Percentiles rank a stretch among this genome's conserved stretches.
Evolutionary conservation across 192 early-diverging fungal genomes (phyloP).

Genomic region (Allomyces macrogynus): DNA sequence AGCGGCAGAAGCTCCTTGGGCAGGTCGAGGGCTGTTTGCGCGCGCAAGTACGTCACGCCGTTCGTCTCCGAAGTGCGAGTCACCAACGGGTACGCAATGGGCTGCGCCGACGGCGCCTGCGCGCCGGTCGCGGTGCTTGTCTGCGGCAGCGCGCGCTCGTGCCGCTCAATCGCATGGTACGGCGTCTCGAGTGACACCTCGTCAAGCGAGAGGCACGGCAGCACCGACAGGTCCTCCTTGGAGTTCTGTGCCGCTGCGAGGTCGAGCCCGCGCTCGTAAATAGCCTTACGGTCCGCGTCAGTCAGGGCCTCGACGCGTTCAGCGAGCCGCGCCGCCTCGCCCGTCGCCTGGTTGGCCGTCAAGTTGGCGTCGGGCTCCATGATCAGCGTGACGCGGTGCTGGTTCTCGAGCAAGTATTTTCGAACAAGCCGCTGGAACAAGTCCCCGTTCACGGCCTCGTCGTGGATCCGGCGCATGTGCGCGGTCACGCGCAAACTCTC

Average conservation of each 20-base stretch:
- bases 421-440: constrained; percentile 58
- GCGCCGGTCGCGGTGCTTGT: too few relatives aligned
- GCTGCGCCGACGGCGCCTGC: not conserved
- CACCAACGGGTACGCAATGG: constrained; percentile 37
- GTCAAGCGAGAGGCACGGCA: constrained; percentile 63
- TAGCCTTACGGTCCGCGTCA: constrained; percentile 28
- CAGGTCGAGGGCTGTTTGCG: not conserved
- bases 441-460: constrained; percentile 25
- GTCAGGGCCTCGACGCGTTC: constrained; percentile 37
- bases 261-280: constrained; percentile 43
- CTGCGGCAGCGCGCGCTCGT: too few relatives aligned
- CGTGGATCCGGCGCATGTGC: constrained; percentile 47
- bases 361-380: constrained; percentile 64
- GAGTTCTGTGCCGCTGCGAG: constrained; percentile 49
- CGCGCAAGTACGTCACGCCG: constrained; percentile 71
- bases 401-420: constrained; percentile 60
- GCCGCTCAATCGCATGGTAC: not conserved
- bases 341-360: constrained; percentile 25
- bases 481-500: constrained; percentile 63
- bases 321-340: constrained; percentile 47
- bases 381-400: constrained; percentile 50
- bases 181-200: constrained; percentile 32
- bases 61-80: constrained; percentile 68
- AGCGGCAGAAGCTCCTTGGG: constrained; percentile 4
- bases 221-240: constrained; percentile 51